Conservation (phyloP, 768 basidiomycete species). For the Suillus weaverae region DNA sequence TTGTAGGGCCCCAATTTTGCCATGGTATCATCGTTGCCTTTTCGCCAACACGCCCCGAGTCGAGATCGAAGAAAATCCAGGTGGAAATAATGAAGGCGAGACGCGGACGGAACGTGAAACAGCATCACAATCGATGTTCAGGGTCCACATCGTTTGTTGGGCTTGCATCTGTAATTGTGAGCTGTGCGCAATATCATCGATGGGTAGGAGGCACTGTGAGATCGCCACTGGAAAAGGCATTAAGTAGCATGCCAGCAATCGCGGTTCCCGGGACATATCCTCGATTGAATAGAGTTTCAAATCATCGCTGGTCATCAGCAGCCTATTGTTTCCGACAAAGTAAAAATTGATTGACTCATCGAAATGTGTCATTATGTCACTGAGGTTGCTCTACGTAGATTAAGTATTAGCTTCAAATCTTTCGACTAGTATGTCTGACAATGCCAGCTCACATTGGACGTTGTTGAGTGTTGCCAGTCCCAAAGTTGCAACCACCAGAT, state of each 20-base stretch:
- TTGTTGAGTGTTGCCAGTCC: constrained; percentile 8
- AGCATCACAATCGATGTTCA: neutral
- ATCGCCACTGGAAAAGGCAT: neutral
- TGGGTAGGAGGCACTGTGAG: neutral
- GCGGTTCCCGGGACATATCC: neutral
- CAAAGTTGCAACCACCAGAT: constrained; percentile 6
- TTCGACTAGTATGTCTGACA: neutral
- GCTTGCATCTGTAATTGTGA: neutral
- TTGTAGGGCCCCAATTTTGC: constrained; percentile 6
- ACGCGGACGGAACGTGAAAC: neutral
- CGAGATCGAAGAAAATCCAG: neutral
- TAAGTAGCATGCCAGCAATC: neutral
- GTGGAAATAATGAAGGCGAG: neutral
- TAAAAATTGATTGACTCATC: neutral
- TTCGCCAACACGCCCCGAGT: neutral
- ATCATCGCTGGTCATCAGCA: neutral
- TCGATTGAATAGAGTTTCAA: neutral
- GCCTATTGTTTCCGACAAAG: constrained; percentile 2
- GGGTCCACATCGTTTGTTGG: neutral
- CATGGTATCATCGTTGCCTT: neutral
- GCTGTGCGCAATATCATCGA: neutral
- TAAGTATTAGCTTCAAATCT: neutral
- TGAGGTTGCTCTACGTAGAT: constrained; percentile 2
- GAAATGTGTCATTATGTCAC: neutral
- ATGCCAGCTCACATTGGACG: constrained; percentile 1